phyloP scores from a whole-genome alignment of 768 basidiomycete species.

The Boletus sp. region DNA sequence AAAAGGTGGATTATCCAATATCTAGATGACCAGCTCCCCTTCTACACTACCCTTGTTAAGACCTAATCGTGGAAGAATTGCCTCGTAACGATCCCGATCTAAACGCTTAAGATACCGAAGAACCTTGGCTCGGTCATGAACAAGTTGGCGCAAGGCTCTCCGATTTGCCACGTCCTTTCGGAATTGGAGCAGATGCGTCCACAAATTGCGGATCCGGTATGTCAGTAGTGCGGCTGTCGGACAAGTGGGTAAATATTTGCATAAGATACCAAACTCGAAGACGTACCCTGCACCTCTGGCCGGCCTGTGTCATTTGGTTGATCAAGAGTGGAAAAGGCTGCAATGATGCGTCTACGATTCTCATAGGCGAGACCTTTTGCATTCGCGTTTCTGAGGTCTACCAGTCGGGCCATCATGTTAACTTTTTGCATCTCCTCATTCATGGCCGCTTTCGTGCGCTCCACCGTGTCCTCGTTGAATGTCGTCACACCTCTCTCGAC shows the following conservation, averaged over 20 bases:
- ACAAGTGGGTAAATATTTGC: background rate
- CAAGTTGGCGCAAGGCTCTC: constrained; percentile 69
- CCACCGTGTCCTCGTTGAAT: constrained; percentile 19
- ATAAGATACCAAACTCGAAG: background rate
- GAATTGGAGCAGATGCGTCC: constrained; percentile 65
- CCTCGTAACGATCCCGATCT: constrained; percentile 71
- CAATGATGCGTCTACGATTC: constrained; percentile 77
- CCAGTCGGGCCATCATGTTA: constrained; percentile 58
- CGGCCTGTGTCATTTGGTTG: constrained; percentile 76
- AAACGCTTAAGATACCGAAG: constrained; percentile 72
- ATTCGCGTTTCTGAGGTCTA: constrained; percentile 87
- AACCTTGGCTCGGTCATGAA: constrained; percentile 81
- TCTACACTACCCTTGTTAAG: constrained; percentile 80
- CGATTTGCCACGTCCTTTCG: constrained; percentile 78
- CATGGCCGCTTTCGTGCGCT: constrained; percentile 25
- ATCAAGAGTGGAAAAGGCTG: constrained; percentile 69
- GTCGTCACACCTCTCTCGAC: constrained; percentile 30
- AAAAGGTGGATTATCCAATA: background rate
- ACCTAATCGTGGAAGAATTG: constrained; percentile 67
- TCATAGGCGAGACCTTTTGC: constrained; percentile 84
- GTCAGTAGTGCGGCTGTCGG: constrained; percentile 80
- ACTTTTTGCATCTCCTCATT: constrained; percentile 45
- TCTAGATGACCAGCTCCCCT: constrained; percentile 80
- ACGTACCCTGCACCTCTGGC: constrained; percentile 84
- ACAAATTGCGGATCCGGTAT: constrained; percentile 78